Percentiles rank a stretch among this genome's conserved stretches.
Conservation (phyloP, 345 rosid genomes). For the Bruguiera gymnorhiza region DNA sequence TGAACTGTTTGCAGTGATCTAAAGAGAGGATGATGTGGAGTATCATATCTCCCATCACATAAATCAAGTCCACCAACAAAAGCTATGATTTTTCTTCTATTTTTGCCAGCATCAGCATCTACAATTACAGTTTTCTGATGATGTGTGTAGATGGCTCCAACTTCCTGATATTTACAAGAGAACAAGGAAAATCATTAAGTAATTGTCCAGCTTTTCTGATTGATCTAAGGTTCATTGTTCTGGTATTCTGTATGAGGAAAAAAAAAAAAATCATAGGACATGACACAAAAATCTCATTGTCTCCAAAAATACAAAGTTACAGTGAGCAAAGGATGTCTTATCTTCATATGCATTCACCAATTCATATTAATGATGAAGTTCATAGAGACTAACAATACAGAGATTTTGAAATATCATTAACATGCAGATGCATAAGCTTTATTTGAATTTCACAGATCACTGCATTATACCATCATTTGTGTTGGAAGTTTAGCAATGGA, state of each 20-base stretch:
- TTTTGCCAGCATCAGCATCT: slow-evolving; percentile 81
- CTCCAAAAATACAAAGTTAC: background rate
- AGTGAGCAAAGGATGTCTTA: background rate
- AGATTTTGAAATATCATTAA: background rate
- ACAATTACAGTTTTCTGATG: slow-evolving; percentile 92
- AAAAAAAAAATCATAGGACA: too few species aligned
- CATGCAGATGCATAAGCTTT: background rate
- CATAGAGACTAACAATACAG: background rate
- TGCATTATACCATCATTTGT: too few species aligned
- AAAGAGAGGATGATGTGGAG: slow-evolving; percentile 77
- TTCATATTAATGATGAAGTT: background rate
- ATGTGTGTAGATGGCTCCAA: slow-evolving; percentile 87
- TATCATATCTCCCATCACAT: slow-evolving; percentile 90
- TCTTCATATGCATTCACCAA: background rate
- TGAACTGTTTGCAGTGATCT: slow-evolving; percentile 68
- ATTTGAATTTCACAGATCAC: too few species aligned
- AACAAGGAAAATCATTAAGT: slow-evolving; percentile 1
- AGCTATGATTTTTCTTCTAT: slow-evolving; percentile 77
- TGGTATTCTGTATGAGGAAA: too few species aligned
- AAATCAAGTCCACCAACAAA: slow-evolving; percentile 96
- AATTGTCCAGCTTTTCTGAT: slow-evolving; percentile 3
- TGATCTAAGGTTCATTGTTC: too few species aligned
- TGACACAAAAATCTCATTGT: background rate
- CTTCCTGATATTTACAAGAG: slow-evolving; percentile 54
- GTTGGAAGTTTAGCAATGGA: too few species aligned